phyloP scores from a whole-genome alignment of 2,329 filamentous ascomycete genomes.

The Pezicula neosporulosa region DNA sequence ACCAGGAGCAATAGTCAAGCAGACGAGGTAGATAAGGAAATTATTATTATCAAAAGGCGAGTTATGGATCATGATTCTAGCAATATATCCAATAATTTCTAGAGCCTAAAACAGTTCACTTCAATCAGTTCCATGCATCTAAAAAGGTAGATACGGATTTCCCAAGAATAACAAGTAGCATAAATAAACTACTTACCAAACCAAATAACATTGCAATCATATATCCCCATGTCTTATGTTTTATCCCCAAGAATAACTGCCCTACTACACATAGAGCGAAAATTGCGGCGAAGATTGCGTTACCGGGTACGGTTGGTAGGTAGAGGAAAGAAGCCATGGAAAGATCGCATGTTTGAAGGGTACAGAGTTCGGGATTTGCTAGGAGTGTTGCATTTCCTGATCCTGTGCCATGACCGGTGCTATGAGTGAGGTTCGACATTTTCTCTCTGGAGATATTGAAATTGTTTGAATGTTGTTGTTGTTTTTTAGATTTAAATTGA shows the following conservation, averaged over 20 bases:
- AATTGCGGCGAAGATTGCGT: slow-evolving; percentile 48
- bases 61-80: slow-evolving; percentile 48
- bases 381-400: slow-evolving; percentile 23
- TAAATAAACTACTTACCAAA: slow-evolving; percentile 26
- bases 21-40: slow-evolving; percentile 52
- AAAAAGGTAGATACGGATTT: no score
- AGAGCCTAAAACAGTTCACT: slow-evolving; percentile 21
- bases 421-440: slow-evolving; percentile 21
- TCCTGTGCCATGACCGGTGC: slow-evolving; percentile 5
- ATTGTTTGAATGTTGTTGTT: neutral
- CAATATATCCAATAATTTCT: slow-evolving; percentile 56
- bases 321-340: slow-evolving; percentile 52
- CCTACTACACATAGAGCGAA: slow-evolving; percentile 43
- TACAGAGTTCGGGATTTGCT: slow-evolving; percentile 17
- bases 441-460: neutral
- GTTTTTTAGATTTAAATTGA: neutral
- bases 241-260: slow-evolving; percentile 42
- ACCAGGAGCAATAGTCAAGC: slow-evolving; percentile 48
- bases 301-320: slow-evolving; percentile 51
- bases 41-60: slow-evolving; percentile 43
- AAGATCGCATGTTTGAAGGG: slow-evolving; percentile 41
- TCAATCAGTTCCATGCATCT: no score
- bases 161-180: no score
- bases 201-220: slow-evolving; percentile 46
- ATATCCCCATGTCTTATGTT: slow-evolving; percentile 54